Evolutionary conservation across 1,139 yeast species (phyloP).

Genomic region (Sugiyamaella japonica): DNA sequence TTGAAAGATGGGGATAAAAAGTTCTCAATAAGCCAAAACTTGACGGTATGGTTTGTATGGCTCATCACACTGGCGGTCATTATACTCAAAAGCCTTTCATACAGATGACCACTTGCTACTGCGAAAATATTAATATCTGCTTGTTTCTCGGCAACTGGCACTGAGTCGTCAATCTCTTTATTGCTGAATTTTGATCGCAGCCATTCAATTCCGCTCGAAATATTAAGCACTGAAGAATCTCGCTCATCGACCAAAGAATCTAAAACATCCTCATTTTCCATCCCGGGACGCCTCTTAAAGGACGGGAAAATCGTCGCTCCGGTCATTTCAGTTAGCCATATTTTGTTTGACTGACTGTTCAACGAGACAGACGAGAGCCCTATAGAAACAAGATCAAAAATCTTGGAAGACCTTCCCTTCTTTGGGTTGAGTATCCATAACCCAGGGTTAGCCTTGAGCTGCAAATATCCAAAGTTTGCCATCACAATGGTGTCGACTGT

Average conservation of each 20-base stretch:
- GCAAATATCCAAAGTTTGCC: slow-evolving; percentile 76
- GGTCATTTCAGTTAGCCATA: slow-evolving; percentile 40
- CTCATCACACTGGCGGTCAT: slow-evolving; percentile 78
- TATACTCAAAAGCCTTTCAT: slow-evolving; percentile 69
- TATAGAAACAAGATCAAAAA: slow-evolving; percentile 45
- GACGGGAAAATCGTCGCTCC: slow-evolving; percentile 53
- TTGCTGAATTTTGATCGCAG: slow-evolving; percentile 1
- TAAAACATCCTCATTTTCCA: slow-evolving; percentile 43
- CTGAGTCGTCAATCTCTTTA: neutral
- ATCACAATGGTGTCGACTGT: slow-evolving; percentile 62
- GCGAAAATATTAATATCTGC: slow-evolving; percentile 81
- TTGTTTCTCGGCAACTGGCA: neutral
- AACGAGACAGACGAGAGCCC: slow-evolving; percentile 35
- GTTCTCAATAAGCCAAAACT: slow-evolving; percentile 87
- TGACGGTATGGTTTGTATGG: slow-evolving; percentile 61
- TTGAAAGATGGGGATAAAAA: slow-evolving; percentile 71
- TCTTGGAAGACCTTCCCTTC: slow-evolving; percentile 45
- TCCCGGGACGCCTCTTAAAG: slow-evolving; percentile 47
- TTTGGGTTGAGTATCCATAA: slow-evolving; percentile 54
- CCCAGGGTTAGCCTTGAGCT: slow-evolving; percentile 70
- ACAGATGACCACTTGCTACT: slow-evolving; percentile 75
- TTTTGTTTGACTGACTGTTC: slow-evolving; percentile 18
- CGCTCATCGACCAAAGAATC: slow-evolving; percentile 13
- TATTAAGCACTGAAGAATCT: neutral
- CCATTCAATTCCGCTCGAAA: neutral